Conservation (phyloP, 192 early-diverging fungal species). For the Dispira simplex region DNA sequence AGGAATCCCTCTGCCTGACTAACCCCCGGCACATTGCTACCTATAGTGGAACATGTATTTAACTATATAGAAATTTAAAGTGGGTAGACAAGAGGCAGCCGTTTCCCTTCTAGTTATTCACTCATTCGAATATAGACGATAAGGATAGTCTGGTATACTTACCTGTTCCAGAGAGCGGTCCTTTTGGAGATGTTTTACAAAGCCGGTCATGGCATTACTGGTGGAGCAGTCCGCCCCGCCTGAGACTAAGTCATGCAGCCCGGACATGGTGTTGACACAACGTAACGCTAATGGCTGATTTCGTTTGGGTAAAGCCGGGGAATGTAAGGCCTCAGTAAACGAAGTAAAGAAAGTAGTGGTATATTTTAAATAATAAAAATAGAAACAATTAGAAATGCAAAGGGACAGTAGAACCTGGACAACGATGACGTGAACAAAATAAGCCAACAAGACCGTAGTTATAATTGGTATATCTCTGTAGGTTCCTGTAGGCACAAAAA, state of each 20-base stretch:
- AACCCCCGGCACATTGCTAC: conserved; percentile 20
- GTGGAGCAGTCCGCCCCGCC: conserved; percentile 58
- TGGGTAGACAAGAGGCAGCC: background rate
- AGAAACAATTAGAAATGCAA: background rate
- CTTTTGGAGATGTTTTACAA: conserved; percentile 67
- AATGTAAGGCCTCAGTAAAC: too few species aligned
- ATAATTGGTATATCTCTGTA: too few species aligned
- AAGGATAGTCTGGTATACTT: conserved; percentile 14
- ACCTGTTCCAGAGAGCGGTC: conserved; percentile 72
- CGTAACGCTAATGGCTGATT: background rate
- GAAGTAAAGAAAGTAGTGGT: background rate
- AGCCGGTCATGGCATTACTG: conserved; percentile 53
- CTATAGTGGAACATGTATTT: background rate
- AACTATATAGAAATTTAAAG: background rate
- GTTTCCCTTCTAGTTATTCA: background rate
- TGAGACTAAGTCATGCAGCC: conserved; percentile 40
- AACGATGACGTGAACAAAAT: too few species aligned
- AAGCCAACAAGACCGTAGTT: too few species aligned
- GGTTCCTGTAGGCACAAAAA: too few species aligned
- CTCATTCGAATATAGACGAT: background rate
- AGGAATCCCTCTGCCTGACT: conserved; percentile 21
- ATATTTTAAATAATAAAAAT: background rate
- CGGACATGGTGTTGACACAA: conserved; percentile 21
- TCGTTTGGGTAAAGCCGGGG: background rate
- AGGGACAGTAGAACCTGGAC: background rate